Base-by-base conservation (phyloP, 2,329 filamentous ascomycete genomes). In the Cladophialophora exuberans region DNA sequence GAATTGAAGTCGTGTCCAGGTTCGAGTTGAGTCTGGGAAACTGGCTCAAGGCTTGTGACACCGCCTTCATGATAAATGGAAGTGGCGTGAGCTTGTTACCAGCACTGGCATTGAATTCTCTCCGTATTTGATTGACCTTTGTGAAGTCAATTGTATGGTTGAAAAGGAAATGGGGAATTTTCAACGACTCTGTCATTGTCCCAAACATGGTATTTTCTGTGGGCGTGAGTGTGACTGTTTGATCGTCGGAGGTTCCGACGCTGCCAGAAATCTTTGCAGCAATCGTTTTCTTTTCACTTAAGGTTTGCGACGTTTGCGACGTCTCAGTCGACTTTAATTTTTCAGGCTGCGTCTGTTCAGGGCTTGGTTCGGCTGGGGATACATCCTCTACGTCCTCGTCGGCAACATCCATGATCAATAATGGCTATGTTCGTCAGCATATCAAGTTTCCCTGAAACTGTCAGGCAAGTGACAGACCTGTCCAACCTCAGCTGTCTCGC, bases 151-250 rank as follows among this genome's bases (percentile, higher is more conserved):
- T 79, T 69, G 93, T 89, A 72, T 96, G 90, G 31, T 90, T 88
- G 75, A 95, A 99, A 57, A 97, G 83, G 74, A 99, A 97, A 73
- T 97, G 94, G 0, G 94, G 94, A 65, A 96, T 97, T 48, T 74
- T 83, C 60, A 97, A 81, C 2, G 93, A 97, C 56, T 85, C 85
- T 10, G 93, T 97, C 94, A 99, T 97, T 54, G 86, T 82, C 76
- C 95, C 96, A 84, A 96, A 97, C 94, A 99, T 99, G 68, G 90
- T 87, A 30, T 83, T 80, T 74, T 97, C 93, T 7, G 88, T 88
- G 36, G 86, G 86, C 11, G 88, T 89, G 57, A 99, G 74, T 72
- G 2, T 77, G 75, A 20, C 63, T 23, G 72, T 65, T 33, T 66
- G 53, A 11, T 64, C 51, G 42, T 70, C 62, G n/a, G 7, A n/a